Evolutionary conservation across 306 rosid species (phyloP).

Genomic region (Hippophae gyantsensis): DNA sequence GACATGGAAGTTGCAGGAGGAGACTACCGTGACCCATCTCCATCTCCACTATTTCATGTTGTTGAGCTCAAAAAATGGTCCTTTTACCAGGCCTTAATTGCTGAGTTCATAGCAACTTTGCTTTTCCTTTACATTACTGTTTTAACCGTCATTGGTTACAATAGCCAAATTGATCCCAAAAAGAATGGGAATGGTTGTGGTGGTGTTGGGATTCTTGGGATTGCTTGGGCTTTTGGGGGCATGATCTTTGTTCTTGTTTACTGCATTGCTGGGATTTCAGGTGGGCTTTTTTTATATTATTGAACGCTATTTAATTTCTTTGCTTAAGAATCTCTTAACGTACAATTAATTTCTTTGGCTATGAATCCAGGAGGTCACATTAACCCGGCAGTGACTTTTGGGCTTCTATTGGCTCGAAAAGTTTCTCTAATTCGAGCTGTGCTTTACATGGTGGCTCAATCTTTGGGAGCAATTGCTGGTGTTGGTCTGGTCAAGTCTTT

Average conservation of each 20-base stretch:
- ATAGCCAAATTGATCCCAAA: slow-evolving; percentile 30
- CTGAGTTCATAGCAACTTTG: slow-evolving; percentile 83
- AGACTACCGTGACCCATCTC: slow-evolving; percentile 94
- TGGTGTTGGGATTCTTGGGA: slow-evolving; percentile 76
- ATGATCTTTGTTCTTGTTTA: slow-evolving; percentile 94
- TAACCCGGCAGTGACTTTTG: slow-evolving; percentile 94
- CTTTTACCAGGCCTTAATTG: slow-evolving; percentile 83
- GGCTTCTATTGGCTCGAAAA: slow-evolving; percentile 88
- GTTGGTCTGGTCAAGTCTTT: slow-evolving; percentile 83
- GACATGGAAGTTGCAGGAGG: slow-evolving; percentile 50
- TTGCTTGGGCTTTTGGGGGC: slow-evolving; percentile 98
- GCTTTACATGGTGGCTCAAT: slow-evolving; percentile 79
- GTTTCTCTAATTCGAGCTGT: slow-evolving; percentile 73
- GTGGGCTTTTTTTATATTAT: slow-evolving; percentile 19
- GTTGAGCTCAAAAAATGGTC: slow-evolving; percentile 77
- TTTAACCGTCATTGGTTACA: slow-evolving; percentile 80
- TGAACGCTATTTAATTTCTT: not conserved
- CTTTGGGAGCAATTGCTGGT: slow-evolving; percentile 83
- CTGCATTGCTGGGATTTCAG: slow-evolving; percentile 98
- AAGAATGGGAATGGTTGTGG: slow-evolving; percentile 32
- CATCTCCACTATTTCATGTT: slow-evolving; percentile 53
- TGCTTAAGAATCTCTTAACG: not conserved
- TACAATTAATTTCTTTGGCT: not conserved
- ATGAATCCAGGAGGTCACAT: slow-evolving; percentile 77
- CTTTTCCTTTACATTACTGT: slow-evolving; percentile 83